phyloP scores from a whole-genome alignment of 2,329 filamentous ascomycete species.

The Endocalyx cinctus region DNA sequence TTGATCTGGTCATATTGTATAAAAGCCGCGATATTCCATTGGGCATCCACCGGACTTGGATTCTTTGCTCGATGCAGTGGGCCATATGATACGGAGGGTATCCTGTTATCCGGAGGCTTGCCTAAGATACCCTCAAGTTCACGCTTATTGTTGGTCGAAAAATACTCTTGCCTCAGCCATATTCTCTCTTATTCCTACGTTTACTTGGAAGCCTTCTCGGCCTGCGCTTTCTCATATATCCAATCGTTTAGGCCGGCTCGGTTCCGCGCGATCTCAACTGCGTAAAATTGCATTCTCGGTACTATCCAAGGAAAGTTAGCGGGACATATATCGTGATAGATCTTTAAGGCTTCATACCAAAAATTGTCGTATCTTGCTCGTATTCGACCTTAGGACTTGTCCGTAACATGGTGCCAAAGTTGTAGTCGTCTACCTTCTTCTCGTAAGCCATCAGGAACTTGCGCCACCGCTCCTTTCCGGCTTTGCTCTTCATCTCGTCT shows the following conservation, averaged over 20 bases:
- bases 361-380: constrained; percentile 83
- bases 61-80: too few species aligned
- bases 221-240: constrained; percentile 82
- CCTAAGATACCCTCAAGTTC: too few species aligned
- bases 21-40: too few species aligned
- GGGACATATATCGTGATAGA: constrained; percentile 52
- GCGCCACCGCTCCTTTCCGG: constrained; percentile 90
- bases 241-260: constrained; percentile 89
- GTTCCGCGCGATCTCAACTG: constrained; percentile 76
- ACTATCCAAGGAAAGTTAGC: constrained; percentile 28
- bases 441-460: constrained; percentile 93
- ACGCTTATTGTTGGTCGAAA: too few species aligned
- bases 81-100: too few species aligned
- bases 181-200: too few species aligned
- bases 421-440: constrained; percentile 93
- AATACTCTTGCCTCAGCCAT: too few species aligned
- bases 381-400: constrained; percentile 77
- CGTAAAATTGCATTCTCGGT: constrained; percentile 74
- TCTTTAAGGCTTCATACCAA: constrained; percentile 50
- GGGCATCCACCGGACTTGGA: too few species aligned
- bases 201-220: constrained; percentile 42
- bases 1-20: too few species aligned
- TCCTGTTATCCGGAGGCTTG: too few species aligned
- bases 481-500: constrained; percentile 96
- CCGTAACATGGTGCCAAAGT: constrained; percentile 93